Evolutionary conservation across 179 eudicot genomes (phyloP), one percentile per base, ranked within the genome.

Genomic region (Amaranthus tricolor): DNA sequence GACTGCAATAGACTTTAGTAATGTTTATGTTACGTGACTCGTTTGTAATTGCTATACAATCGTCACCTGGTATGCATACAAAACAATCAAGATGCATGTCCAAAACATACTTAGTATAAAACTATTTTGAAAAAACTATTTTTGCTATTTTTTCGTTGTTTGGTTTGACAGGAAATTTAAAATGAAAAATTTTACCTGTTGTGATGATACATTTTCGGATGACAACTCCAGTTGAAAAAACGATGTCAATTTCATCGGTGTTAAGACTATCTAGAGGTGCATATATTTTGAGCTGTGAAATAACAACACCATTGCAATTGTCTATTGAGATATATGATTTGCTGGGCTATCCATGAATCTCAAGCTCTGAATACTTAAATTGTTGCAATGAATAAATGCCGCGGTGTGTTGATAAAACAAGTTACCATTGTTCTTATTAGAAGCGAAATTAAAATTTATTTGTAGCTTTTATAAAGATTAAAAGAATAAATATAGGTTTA

Each of bases 211-310:
- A 57, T 5, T 67, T 0, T 0, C 8, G 24, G 9, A 75, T 48
- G 9, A 15, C 9, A 24, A 67, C 50, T 6, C 49, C 7, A 49
- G 11, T 67, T 47, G 78, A 75, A 57, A 1, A 5, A 13, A 31
- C 0, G 3, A 75, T 59, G 73, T 67, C 78, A 47, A 75, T 75
- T 9, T 67, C 78, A 31, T 75, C 78, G 0, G 78, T 75, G 12
- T 75, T 75, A 11, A 5, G 4, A 5, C 58, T 67, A 59, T 75
- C 8, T 0, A 7, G 31, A 16, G 78, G 73, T 9, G 78, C 72
- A 21, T 67, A 24, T 21, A 67, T 45, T 8, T 9, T 14, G 4
- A 75, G 63, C 0, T 24, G 20, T 16, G 72, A 47, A 7, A 75
- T 11, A 14, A 1, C 0, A 56, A 58, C 78, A 20, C 57, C 57